Conservation (phyloP, 371 early-diverging fungal genomes). For the Thermomucor indicae-seudaticae region DNA sequence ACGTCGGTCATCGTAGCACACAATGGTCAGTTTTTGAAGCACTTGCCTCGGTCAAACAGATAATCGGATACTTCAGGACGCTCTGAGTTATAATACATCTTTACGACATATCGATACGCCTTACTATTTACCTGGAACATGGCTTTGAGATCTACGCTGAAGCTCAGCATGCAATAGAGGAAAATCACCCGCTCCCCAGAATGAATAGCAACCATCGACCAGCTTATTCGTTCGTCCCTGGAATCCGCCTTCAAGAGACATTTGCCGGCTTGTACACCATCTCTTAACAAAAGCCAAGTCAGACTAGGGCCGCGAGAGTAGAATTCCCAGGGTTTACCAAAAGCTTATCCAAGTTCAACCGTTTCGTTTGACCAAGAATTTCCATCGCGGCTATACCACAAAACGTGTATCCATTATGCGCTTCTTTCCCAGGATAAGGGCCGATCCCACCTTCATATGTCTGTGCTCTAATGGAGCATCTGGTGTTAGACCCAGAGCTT, state of each 20-base stretch:
- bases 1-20: neutral
- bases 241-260: constrained; percentile 93
- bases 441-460: constrained; percentile 97
- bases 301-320: too few relatives aligned
- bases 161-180: constrained; percentile 62
- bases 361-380: constrained; percentile 61
- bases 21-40: neutral
- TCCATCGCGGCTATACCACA: constrained; percentile 92
- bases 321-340: too few relatives aligned
- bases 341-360: constrained; percentile 59
- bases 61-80: constrained; percentile 11
- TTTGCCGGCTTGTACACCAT: constrained; percentile 82
- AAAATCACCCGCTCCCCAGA: constrained; percentile 92
- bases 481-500: too few relatives aligned
- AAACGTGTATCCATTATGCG: constrained; percentile 97
- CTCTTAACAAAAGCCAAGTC: constrained; percentile 34
- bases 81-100: neutral
- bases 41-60: constrained; percentile 56
- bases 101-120: neutral
- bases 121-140: constrained; percentile 10
- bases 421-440: constrained; percentile 85
- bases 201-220: constrained; percentile 97
- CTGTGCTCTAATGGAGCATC: constrained; percentile 54
- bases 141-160: constrained; percentile 10
- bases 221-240: constrained; percentile 96